phyloP scores from a whole-genome alignment of 2,329 filamentous ascomycete species.

The Saccharata proteae region DNA sequence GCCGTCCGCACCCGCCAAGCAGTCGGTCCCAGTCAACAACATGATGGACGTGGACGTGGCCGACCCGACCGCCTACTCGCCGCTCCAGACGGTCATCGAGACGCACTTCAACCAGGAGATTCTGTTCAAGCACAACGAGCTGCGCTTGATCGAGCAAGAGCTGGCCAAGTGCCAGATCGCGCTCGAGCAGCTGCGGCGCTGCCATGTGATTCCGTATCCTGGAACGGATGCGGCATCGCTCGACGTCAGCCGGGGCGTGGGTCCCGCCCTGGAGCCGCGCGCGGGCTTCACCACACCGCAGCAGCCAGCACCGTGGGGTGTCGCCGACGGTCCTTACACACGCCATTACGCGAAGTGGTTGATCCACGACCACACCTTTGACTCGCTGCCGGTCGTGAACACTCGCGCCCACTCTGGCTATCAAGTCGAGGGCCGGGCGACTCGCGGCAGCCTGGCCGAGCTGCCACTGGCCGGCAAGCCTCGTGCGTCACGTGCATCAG shows the following conservation, averaged over 20 bases:
- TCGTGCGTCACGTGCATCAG: constrained; percentile 45
- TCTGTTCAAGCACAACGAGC: constrained; percentile 83
- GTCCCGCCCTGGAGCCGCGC: constrained; percentile 52
- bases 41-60: constrained; percentile 13
- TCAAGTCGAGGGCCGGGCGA: constrained; percentile 57
- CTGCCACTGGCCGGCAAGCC: constrained; percentile 36
- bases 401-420: constrained; percentile 24
- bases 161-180: constrained; percentile 90
- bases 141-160: constrained; percentile 90
- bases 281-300: constrained; percentile 54
- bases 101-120: constrained; percentile 87
- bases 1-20: constrained; percentile 13
- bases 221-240: constrained; percentile 53
- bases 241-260: constrained; percentile 62
- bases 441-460: constrained; percentile 61
- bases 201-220: constrained; percentile 84
- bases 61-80: constrained; percentile 31
- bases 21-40: constrained; percentile 14
- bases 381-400: constrained; percentile 35
- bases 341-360: constrained; percentile 95
- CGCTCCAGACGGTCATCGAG: constrained; percentile 61
- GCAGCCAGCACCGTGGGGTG: constrained; percentile 80
- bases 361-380: constrained; percentile 76
- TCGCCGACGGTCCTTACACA: constrained; percentile 83
- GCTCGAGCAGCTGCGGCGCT: constrained; percentile 84